phyloP scores from a whole-genome alignment of 164 flowering plant genomes.

The Tetracentron sinense region DNA sequence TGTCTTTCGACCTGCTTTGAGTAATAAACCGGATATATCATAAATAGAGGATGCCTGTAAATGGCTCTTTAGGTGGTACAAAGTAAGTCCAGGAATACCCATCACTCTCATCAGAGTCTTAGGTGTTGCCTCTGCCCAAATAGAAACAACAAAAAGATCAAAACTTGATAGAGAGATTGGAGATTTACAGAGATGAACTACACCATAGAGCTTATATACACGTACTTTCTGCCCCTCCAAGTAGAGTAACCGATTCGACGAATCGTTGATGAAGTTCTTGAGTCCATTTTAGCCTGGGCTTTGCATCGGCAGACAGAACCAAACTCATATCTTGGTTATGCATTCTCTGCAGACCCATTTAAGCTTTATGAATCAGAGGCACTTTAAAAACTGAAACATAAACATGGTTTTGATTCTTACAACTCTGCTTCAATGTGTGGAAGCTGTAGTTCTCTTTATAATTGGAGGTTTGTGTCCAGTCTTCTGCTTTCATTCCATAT shows the following conservation, averaged over 20 bases:
- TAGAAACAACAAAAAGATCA: slow-evolving; percentile 5
- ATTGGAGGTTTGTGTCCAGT: slow-evolving; percentile 23
- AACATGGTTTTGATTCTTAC: slow-evolving; percentile 17
- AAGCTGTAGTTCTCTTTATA: slow-evolving; percentile 38
- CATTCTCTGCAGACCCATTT: slow-evolving; percentile 33
- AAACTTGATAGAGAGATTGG: neutral
- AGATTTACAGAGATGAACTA: neutral
- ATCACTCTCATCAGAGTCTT: slow-evolving; percentile 82
- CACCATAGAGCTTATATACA: slow-evolving; percentile 9
- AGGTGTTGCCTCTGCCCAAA: slow-evolving; percentile 82
- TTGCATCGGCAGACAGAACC: slow-evolving; percentile 76
- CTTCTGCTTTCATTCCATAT: slow-evolving; percentile 60
- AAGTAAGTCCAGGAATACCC: slow-evolving; percentile 79
- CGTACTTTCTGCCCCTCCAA: slow-evolving; percentile 75
- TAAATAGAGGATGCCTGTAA: slow-evolving; percentile 58
- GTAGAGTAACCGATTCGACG: slow-evolving; percentile 54
- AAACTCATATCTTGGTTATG: slow-evolving; percentile 52
- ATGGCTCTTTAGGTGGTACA: slow-evolving; percentile 92
- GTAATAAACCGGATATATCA: slow-evolving; percentile 3
- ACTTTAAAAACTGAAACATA: too few species aligned
- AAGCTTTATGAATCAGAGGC: slow-evolving; percentile 3
- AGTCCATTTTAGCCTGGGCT: slow-evolving; percentile 87
- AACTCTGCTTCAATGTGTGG: slow-evolving; percentile 22
- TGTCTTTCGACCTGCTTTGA: neutral
- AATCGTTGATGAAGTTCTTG: slow-evolving; percentile 75